Evolutionary conservation across 1,284 basidiomycete species (phyloP).

Genomic region (Boletellus deceptivus): DNA sequence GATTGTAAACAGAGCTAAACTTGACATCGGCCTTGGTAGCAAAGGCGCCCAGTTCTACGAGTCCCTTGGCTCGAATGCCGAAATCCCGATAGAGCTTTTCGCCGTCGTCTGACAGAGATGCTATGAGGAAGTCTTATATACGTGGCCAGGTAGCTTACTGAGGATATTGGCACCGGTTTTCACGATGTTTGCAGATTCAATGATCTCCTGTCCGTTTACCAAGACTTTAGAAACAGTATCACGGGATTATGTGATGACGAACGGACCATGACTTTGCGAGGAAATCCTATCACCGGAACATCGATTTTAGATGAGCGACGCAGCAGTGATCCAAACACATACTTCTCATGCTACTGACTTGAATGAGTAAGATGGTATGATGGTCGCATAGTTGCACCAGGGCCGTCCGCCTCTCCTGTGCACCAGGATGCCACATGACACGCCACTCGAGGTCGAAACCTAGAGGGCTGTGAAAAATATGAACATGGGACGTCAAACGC

Average conservation of each 20-base stretch:
- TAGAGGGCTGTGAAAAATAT: constrained; percentile 40
- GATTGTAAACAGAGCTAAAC: constrained; percentile 37
- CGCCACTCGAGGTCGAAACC: constrained; percentile 67
- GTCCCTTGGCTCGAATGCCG: constrained; percentile 48
- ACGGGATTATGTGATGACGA: background rate
- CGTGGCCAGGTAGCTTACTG: constrained; percentile 37
- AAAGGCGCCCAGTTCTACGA: constrained; percentile 57
- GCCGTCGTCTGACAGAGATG: constrained; percentile 49
- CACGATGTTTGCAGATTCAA: constrained; percentile 44
- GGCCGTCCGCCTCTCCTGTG: constrained; percentile 42
- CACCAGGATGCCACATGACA: constrained; percentile 35
- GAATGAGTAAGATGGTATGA: constrained; percentile 52
- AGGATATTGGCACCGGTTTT: constrained; percentile 64
- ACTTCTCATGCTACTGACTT: constrained; percentile 57
- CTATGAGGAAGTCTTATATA: background rate
- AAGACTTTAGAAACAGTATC: background rate
- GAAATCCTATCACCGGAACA: constrained; percentile 35
- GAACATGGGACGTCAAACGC: background rate
- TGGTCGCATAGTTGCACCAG: constrained; percentile 53
- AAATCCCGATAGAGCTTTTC: constrained; percentile 60
- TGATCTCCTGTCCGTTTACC: constrained; percentile 38
- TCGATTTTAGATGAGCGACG: background rate
- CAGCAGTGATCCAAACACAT: background rate
- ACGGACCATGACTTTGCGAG: constrained; percentile 40
- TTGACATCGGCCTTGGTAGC: constrained; percentile 47